These are phyloP conservation scores for Tolypocladium endophyticum DNA, from an alignment of 2,329 filamentous ascomycete species.

Conservation along the genomic window DNA sequence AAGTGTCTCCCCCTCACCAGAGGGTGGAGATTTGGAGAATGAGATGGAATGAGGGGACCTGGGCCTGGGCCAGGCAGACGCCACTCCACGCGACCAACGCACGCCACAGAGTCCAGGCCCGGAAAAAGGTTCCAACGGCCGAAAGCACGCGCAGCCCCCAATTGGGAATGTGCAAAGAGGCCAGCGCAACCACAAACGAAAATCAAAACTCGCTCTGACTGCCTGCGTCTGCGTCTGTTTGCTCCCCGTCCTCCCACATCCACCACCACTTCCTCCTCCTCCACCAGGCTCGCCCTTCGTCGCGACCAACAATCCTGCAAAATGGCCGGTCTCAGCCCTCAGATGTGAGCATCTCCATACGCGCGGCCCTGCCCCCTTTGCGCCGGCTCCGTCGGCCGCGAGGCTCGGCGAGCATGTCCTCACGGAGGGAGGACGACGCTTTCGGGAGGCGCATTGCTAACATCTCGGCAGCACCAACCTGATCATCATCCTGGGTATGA, in stretches of 20 bases:
- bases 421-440: too few species aligned
- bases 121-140: constrained; percentile 10
- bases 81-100: not conserved
- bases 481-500: constrained; percentile 91
- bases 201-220: not conserved
- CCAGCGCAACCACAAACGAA: constrained; percentile 5
- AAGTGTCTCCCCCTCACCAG: not conserved
- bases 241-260: not conserved
- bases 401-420: not conserved
- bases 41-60: not conserved
- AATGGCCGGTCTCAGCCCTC: constrained; percentile 53
- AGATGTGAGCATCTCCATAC: constrained; percentile 40
- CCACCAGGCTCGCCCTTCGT: constrained; percentile 1
- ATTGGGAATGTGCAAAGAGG: constrained; percentile 5
- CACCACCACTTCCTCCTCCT: not conserved
- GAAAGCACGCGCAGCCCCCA: not conserved
- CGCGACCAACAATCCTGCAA: constrained; percentile 17
- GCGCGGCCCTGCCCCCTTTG: not conserved
- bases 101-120: not conserved
- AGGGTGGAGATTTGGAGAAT: not conserved
- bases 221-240: not conserved
- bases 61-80: not conserved
- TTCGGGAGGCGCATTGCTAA: not conserved
- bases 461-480: constrained; percentile 63
- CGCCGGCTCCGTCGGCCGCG: not conserved